Evolutionary conservation across 495 filamentous ascomycete species (phyloP), one percentile per base, ranked within the genome.

Genomic region (Symbiotaphrina buchneri): DNA sequence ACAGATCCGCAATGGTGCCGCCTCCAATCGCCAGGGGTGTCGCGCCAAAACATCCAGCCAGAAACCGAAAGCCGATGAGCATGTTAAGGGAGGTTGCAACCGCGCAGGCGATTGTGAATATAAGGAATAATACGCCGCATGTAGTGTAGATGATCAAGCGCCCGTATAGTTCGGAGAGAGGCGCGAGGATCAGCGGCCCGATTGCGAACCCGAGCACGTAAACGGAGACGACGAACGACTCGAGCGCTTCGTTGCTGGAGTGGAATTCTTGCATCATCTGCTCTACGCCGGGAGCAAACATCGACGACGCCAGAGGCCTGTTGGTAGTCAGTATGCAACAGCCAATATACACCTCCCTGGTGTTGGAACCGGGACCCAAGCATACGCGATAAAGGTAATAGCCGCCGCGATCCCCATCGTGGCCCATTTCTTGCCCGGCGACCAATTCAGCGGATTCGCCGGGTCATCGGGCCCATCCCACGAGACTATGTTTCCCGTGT

Each of bases 261-360:
- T 34, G 11, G 31, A 47, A 47, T 4, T 37, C 39, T 22, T 37
- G 11, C 42, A 47, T 46, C 5, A 47, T 28, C 10, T 43, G 30
- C 0, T 40, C 40, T 8, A 43, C 34, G 8, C 40, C 45, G 10
- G 45, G 45, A 1, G 45, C 42, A 25, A 46, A 45, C 24, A 35
- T 39, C 8, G 28, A 33, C 8, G 39, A 40, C 2, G 36, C 45
- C 20, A 47, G 32, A 13, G 7, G 7, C 22, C 22, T 25, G 22
- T 25, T 13, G 8, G 22, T 13, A 25, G 8, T 13, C 8, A 7
- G 22, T 25, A n/a, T n/a, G n/a, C n/a, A n/a, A n/a, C n/a, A n/a
- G n/a, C n/a, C n/a, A n/a, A n/a, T n/a, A n/a, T n/a, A n/a, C n/a
- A n/a, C n/a, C n/a, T n/a, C n/a, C n/a, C n/a, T n/a, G n/a, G n/a